A percentile compares a stretch with the other conserved stretches of the same genome.
Conservation (phyloP, 78 protist genomes). For the Pelomyxa schiedti region DNA sequence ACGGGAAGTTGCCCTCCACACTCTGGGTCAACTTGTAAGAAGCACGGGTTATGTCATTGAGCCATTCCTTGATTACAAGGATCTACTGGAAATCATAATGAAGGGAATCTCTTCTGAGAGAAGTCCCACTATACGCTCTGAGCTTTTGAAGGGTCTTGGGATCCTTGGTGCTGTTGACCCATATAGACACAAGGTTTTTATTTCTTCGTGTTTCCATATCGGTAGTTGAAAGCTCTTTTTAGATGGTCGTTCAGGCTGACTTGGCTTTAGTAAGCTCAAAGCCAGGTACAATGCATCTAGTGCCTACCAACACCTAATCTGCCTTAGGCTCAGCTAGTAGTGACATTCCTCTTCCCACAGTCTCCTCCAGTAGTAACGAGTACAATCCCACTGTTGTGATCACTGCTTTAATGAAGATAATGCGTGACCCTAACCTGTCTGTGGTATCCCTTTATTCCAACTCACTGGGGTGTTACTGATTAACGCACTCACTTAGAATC, state of each 20-base stretch:
- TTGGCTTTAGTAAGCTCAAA: too few species aligned
- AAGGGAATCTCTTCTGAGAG: conserved; percentile 41
- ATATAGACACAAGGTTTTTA: conserved; percentile 51
- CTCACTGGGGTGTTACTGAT: too few species aligned
- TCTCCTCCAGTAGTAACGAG: conserved; percentile 47
- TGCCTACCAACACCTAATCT: too few species aligned
- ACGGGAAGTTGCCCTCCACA: conserved; percentile 62
- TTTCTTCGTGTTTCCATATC: too few species aligned
- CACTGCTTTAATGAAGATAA: conserved; percentile 61
- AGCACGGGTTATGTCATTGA: conserved; percentile 76
- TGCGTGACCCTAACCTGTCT: conserved; percentile 67
- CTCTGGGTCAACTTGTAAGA: conserved; percentile 71
- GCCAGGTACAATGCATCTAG: too few species aligned
- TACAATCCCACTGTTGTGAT: conserved; percentile 80
- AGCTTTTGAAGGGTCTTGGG: conserved; percentile 74
- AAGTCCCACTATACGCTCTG: conserved; percentile 18
- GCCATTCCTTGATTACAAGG: conserved; percentile 70
- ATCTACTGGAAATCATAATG: conserved; percentile 56
- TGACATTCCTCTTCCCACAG: background rate
- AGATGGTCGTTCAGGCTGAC: too few species aligned
- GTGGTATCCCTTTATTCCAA: conserved; percentile 28
- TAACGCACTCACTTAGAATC: too few species aligned
- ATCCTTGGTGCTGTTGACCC: conserved; percentile 96
- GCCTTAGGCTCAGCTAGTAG: too few species aligned
- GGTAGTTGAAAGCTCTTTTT: too few species aligned